Evolutionary conservation across 1,284 basidiomycete species (phyloP).

Genomic region (Phellopilus nigrolimitatus): DNA sequence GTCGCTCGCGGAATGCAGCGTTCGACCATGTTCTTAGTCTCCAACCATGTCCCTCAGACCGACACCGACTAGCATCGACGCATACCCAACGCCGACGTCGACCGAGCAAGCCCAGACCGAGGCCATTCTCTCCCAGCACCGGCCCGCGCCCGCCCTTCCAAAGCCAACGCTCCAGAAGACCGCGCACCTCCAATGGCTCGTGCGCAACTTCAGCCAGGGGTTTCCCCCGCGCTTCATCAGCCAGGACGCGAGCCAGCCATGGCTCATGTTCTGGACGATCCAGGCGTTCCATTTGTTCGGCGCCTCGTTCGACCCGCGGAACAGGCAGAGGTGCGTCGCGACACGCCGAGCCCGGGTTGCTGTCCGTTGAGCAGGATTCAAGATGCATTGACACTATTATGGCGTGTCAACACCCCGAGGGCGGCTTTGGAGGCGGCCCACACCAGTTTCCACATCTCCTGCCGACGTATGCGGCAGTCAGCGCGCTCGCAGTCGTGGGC

Average conservation of each 20-base stretch:
- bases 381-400: conserved; percentile 78
- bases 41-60: conserved; percentile 15
- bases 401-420: conserved; percentile 72
- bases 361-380: neutral
- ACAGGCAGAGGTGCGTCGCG: conserved; percentile 70
- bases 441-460: conserved; percentile 87
- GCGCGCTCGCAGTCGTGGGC: conserved; percentile 80
- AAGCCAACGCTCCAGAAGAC: conserved; percentile 45
- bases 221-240: conserved; percentile 73
- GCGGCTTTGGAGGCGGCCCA: conserved; percentile 91
- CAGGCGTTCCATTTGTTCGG: conserved; percentile 78
- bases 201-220: conserved; percentile 66
- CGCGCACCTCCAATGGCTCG: conserved; percentile 64
- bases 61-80: conserved; percentile 37
- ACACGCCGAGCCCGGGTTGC: conserved; percentile 2
- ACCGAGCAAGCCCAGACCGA: conserved; percentile 65
- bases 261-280: conserved; percentile 89
- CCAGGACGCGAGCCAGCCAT: conserved; percentile 89
- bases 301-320: conserved; percentile 69
- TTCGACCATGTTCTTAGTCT: conserved; percentile 2
- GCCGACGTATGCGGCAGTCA: conserved; percentile 87
- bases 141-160: conserved; percentile 29
- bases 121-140: conserved; percentile 46
- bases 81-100: conserved; percentile 61
- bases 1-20: neutral